These are phyloP conservation scores for Aphanomyces stellatus DNA, from an alignment of 352 stramenopile species.

Conservation along the genomic window DNA sequence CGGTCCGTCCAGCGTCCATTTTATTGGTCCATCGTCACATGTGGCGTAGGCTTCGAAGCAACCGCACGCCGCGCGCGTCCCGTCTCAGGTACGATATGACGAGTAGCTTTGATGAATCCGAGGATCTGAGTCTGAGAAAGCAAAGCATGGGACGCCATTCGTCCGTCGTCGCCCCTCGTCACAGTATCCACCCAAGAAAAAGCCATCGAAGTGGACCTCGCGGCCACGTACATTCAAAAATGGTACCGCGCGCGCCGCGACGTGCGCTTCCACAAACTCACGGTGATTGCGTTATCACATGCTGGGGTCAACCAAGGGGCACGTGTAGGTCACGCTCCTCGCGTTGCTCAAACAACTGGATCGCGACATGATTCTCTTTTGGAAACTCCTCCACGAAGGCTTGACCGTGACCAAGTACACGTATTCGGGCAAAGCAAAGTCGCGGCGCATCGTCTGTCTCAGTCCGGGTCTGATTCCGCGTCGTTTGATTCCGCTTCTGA, in stretches of 20 bases:
- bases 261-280: background rate
- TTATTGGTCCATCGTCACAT: too few relatives aligned
- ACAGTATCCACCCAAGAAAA: background rate
- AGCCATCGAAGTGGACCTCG: background rate
- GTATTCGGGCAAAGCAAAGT: background rate
- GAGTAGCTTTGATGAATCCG: too few relatives aligned
- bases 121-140: too few relatives aligned
- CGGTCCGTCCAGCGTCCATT: too few relatives aligned
- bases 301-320: background rate
- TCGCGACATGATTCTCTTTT: constrained; percentile 11
- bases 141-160: too few relatives aligned
- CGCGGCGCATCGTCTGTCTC: background rate
- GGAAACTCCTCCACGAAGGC: constrained; percentile 15
- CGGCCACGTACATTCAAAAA: background rate
- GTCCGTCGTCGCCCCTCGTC: too few relatives aligned
- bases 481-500: too few relatives aligned
- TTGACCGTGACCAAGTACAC: constrained; percentile 6
- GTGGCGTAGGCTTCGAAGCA: too few relatives aligned
- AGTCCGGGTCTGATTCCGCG: background rate
- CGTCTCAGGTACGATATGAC: too few relatives aligned
- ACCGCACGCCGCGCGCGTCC: too few relatives aligned
- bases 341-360: constrained; percentile 6
- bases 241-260: background rate
- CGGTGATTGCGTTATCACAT: background rate
- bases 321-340: background rate